These are phyloP conservation scores for Avena sativa DNA, from an alignment of 176 grass and related monocot species.

Conservation along the genomic window DNA sequence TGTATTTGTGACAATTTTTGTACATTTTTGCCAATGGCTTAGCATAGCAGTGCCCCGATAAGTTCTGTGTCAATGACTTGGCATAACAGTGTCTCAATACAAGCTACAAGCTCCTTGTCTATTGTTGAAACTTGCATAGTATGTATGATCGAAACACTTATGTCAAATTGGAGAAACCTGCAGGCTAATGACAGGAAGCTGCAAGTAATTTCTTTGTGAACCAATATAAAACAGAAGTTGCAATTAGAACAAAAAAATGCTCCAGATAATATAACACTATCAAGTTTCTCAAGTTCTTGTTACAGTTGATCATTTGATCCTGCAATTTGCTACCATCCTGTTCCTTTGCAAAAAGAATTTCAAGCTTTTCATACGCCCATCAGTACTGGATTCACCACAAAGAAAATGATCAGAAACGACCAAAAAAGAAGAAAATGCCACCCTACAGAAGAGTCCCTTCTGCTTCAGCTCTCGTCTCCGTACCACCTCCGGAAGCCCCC, in stretches of 20 bases:
- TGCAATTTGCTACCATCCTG: slow-evolving; percentile 4
- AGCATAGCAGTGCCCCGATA: background rate
- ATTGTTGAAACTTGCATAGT: background rate
- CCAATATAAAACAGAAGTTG: background rate
- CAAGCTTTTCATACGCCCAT: background rate
- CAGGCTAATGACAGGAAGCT: background rate
- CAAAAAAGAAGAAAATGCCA: slow-evolving; percentile 10
- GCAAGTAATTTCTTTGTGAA: background rate
- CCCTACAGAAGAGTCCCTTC: background rate
- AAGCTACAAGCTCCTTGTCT: background rate
- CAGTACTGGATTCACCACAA: background rate
- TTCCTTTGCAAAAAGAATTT: slow-evolving; percentile 18
- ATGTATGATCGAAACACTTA: background rate
- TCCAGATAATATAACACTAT: background rate
- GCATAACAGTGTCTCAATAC: background rate
- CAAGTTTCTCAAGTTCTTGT: background rate
- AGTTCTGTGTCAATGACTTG: background rate
- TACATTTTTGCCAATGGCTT: background rate
- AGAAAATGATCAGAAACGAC: background rate
- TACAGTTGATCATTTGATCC: slow-evolving; percentile 13
- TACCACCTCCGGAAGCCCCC: slow-evolving; percentile 55
- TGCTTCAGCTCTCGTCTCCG: slow-evolving; percentile 18
- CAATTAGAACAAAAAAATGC: background rate
- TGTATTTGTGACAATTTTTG: background rate
- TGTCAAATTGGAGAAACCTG: background rate